Conservation (phyloP, 768 basidiomycete species). For the Boletus pseudopeckii region DNA sequence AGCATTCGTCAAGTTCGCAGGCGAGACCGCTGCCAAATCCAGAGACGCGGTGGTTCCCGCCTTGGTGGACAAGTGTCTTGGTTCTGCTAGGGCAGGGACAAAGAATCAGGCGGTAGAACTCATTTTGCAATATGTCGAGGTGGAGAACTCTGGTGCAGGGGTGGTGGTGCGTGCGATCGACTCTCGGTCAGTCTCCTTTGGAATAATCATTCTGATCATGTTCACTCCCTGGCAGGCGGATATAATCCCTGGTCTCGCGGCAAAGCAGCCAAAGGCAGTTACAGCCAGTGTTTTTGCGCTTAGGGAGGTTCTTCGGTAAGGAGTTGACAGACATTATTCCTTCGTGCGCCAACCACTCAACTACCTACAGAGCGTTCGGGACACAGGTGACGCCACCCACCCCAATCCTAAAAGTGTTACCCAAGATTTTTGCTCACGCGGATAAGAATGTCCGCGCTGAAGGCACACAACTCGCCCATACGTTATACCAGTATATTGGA, state of each 20-base stretch:
- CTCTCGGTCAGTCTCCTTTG: slow-evolving; percentile 27
- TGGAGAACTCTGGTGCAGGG: slow-evolving; percentile 84
- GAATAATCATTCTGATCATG: slow-evolving; percentile 23
- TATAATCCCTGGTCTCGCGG: slow-evolving; percentile 76
- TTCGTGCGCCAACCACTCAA: not conserved
- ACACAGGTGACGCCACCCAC: slow-evolving; percentile 67
- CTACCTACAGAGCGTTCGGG: slow-evolving; percentile 66
- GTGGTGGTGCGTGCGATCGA: slow-evolving; percentile 70
- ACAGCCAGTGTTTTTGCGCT: slow-evolving; percentile 73
- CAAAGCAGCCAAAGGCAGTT: slow-evolving; percentile 94
- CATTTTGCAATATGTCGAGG: slow-evolving; percentile 85
- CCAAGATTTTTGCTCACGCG: slow-evolving; percentile 91
- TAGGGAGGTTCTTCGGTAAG: slow-evolving; percentile 83
- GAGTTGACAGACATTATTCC: not conserved
- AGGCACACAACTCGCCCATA: slow-evolving; percentile 71
- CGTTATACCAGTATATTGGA: slow-evolving; percentile 85
- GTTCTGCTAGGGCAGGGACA: slow-evolving; percentile 86
- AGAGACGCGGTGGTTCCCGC: slow-evolving; percentile 82
- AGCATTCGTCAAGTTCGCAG: slow-evolving; percentile 85
- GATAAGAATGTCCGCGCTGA: slow-evolving; percentile 96
- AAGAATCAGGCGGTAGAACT: slow-evolving; percentile 86
- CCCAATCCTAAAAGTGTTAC: slow-evolving; percentile 79
- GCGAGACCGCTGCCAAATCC: slow-evolving; percentile 81
- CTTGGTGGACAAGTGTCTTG: slow-evolving; percentile 93
- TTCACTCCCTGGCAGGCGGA: slow-evolving; percentile 51